Conservation (phyloP, 495 filamentous ascomycete genomes). For the Trichocladium uniseriatum region DNA sequence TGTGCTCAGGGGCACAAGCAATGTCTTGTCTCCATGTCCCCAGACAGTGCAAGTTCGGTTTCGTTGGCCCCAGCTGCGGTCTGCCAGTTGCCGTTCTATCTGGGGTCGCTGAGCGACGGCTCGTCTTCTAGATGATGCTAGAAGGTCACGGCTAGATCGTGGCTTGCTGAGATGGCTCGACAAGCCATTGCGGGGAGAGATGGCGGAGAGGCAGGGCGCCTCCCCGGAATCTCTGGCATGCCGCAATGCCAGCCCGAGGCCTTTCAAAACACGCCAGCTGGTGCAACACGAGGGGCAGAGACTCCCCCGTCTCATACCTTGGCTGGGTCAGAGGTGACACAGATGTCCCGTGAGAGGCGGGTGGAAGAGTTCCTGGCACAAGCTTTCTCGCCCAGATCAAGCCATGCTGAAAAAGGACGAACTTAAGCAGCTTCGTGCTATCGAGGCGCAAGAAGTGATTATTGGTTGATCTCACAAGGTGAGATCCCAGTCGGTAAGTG, state of each 20-base stretch:
- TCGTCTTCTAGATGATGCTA: too few relatives aligned
- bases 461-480: neutral
- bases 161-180: too few relatives aligned
- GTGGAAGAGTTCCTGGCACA: neutral
- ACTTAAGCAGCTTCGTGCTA: neutral
- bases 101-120: too few relatives aligned
- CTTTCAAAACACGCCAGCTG: neutral
- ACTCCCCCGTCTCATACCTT: neutral
- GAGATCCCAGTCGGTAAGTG: too few relatives aligned
- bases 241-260: too few relatives aligned
- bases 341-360: neutral
- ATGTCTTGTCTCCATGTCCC: neutral
- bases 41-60: neutral
- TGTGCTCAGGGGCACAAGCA: conserved; percentile 1
- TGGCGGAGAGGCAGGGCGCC: too few relatives aligned
- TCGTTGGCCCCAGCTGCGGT: neutral
- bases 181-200: too few relatives aligned
- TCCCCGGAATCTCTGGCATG: too few relatives aligned
- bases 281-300: neutral
- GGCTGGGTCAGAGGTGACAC: neutral
- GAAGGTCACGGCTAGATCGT: too few relatives aligned
- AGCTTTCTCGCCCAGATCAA: neutral
- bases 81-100: too few relatives aligned
- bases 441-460: neutral
- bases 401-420: neutral